Evolutionary conservation across 2,329 filamentous ascomycete species (phyloP), one percentile per base, ranked within the genome.

Genomic region (Didymosphaeria variabile): DNA sequence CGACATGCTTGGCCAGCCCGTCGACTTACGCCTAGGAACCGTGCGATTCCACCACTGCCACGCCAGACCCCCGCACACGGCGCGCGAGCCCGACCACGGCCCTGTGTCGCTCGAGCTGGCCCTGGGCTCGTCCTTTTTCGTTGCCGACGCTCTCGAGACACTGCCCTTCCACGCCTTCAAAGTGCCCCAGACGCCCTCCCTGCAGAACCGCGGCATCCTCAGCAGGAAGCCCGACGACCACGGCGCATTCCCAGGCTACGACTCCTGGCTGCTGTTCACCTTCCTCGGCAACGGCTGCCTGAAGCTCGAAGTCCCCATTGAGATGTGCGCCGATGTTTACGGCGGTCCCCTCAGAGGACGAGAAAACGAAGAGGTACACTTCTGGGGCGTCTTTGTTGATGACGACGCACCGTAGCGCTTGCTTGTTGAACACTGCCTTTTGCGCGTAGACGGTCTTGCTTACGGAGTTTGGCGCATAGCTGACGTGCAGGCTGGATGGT

Each of bases 201-300:
- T 77, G 55, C 72, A 69, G 59, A 77, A 77, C 64, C 64, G 72
- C 10, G 75, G 75, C 58, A 74, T 77, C 19, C 68, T 71, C 23
- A 74, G 73, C 65, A 57, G 75, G 32, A 73, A 71, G 36, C 66
- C 64, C 6, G 69, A 72, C 26, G 70, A 76, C 53, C 45, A 66
- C 38, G 75, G 74, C 59, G 67, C 64, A 21, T 75, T 76, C 36
- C 75, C 75, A 13, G 62, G 57, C n/a, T 77, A 71, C 57, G 75
- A 77, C 60, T 77, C 75, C 34, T 77, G 75, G 75, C 61, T 77
- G 53, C 70, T 77, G 51, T 77, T 77, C 64, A 77, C 75, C 40
- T 77, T 77, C 58, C 70, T 77, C 44, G 73, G 74, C 50, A 68
- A 72, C 55, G 73, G 72, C 34, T 77, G 72, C 63, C 60, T 77